Evolutionary conservation across 306 rosid genomes (phyloP).

Genomic region (Vachellia collinsii): DNA sequence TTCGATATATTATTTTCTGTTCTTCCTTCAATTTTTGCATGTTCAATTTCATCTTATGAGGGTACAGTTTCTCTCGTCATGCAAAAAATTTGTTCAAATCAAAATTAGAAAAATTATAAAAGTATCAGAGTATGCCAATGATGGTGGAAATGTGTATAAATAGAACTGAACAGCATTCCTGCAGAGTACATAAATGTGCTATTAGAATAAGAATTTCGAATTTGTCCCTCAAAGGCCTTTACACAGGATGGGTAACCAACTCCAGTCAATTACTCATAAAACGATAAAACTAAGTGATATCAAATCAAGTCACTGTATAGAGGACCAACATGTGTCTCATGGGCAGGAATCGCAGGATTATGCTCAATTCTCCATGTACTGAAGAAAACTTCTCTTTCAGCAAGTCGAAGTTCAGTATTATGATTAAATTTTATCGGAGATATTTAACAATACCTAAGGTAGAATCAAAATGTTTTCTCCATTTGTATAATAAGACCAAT

Average conservation of each 20-base stretch:
- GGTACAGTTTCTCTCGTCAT: not conserved
- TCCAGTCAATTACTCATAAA: not conserved
- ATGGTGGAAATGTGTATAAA: not conserved
- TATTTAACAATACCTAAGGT: not conserved
- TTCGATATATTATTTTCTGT: not conserved
- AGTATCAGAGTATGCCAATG: not conserved
- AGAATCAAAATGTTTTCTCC: not conserved
- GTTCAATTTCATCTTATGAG: not conserved
- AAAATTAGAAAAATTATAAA: not conserved
- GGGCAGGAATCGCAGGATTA: not conserved
- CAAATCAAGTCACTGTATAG: not conserved
- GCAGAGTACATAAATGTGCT: not conserved
- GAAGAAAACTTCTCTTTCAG: not conserved
- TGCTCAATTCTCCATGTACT: not conserved
- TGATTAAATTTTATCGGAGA: not conserved
- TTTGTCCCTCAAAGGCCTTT: not conserved
- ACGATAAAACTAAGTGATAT: not conserved
- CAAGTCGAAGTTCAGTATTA: not conserved
- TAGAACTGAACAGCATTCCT: not conserved
- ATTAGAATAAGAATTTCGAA: not conserved
- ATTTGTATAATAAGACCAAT: not conserved
- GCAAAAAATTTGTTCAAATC: too few relatives aligned
- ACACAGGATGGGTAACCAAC: not conserved
- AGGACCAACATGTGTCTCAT: not conserved
- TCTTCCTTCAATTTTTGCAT: not conserved